These are phyloP conservation scores for Lenzites betulinus DNA, from an alignment of 768 basidiomycete species.

Conservation along the genomic window DNA sequence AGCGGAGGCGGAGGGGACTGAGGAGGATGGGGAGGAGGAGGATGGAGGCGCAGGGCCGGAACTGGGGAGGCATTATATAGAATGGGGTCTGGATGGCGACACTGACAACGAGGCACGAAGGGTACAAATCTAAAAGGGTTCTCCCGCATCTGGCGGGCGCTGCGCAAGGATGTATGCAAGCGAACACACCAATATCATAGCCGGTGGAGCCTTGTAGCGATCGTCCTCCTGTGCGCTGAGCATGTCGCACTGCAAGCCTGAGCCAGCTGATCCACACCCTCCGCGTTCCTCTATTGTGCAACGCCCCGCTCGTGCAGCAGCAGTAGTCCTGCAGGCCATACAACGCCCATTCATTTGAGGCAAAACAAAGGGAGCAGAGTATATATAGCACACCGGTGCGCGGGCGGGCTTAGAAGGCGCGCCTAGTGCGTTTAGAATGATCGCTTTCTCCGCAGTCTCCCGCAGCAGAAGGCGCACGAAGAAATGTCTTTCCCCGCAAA, in stretches of 20 bases:
- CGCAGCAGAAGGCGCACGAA: neutral
- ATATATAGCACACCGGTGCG: neutral
- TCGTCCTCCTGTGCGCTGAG: neutral
- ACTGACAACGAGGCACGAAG: slow-evolving; percentile 20
- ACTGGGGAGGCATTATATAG: slow-evolving; percentile 18
- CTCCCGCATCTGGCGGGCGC: slow-evolving; percentile 1
- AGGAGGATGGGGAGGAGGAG: slow-evolving; percentile 13
- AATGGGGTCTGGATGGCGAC: slow-evolving; percentile 9
- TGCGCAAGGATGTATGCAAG: neutral
- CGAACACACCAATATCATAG: neutral
- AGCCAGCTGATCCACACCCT: too few relatives aligned
- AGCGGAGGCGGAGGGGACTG: slow-evolving; percentile 30
- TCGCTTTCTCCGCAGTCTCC: slow-evolving; percentile 2
- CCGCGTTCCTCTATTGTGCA: neutral
- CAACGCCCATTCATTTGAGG: neutral
- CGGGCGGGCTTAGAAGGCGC: neutral
- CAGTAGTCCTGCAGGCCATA: too few relatives aligned
- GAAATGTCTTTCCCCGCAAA: slow-evolving; percentile 1
- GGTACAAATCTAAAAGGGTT: slow-evolving; percentile 3
- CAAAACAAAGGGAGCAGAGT: neutral
- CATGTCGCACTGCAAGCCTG: too few relatives aligned
- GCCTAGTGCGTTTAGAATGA: too few relatives aligned
- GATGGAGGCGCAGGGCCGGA: slow-evolving; percentile 12
- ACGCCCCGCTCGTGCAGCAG: too few relatives aligned
- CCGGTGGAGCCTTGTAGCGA: slow-evolving; percentile 1